A percentile compares a stretch with the other conserved stretches of the same genome.
These are phyloP conservation scores for Mucor saturninus DNA, from an alignment of 371 early-diverging fungal species.

Conservation along the genomic window DNA sequence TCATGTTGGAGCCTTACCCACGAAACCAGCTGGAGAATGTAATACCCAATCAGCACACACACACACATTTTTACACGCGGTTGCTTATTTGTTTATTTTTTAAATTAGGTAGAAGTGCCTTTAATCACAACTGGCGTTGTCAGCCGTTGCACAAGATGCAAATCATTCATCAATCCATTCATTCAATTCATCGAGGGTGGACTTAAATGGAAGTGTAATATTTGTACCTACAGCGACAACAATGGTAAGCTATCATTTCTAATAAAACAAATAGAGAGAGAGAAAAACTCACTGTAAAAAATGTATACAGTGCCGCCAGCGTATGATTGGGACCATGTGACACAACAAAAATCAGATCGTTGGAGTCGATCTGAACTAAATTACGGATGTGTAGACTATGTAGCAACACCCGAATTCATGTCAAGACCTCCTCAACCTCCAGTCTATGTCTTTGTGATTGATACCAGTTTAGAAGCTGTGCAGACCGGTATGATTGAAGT, in stretches of 20 bases:
- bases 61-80: too few relatives aligned
- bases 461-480: constrained; percentile 73
- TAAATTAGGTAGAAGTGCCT: constrained; percentile 45
- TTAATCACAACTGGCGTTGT: constrained; percentile 69
- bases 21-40: constrained; percentile 44
- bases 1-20: constrained; percentile 75
- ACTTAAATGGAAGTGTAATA: constrained; percentile 81
- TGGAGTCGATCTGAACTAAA: constrained; percentile 77
- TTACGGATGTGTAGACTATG: constrained; percentile 75
- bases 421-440: constrained; percentile 84
- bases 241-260: constrained; percentile 52
- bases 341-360: constrained; percentile 69
- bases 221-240: constrained; percentile 77
- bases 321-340: constrained; percentile 77
- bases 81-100: neutral
- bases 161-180: constrained; percentile 87
- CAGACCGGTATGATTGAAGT: constrained; percentile 61
- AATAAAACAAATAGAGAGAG: neutral
- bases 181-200: constrained; percentile 79
- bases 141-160: constrained; percentile 79
- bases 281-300: neutral
- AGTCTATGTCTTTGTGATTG: constrained; percentile 79
- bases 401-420: constrained; percentile 85
- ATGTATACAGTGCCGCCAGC: constrained; percentile 62
- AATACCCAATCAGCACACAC: neutral